Evolutionary conservation across 805 yeast species (phyloP), one percentile per base, ranked within the genome.

Genomic region (Ogataea polymorpha): DNA sequence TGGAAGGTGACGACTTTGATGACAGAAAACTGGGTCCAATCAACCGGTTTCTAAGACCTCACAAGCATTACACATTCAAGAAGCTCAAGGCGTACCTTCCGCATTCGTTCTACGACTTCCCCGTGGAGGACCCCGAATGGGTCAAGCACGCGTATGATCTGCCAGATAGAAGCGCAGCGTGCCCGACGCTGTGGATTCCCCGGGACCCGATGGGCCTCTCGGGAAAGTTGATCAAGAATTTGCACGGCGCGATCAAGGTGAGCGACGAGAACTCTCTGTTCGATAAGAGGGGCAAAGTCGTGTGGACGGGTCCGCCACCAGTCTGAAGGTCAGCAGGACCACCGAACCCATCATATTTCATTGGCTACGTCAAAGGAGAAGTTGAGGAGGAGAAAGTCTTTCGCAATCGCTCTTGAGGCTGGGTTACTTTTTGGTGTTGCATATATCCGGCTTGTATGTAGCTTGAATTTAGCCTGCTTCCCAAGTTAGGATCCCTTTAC

Each of bases 121-220:
- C 75, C 15, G 68, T 72, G 18, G 50, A 52, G 20, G 62, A 67
- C 2, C 69, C 63, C 4, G 71, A 62, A 12, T 67, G 58, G 15
- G 80, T 77, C 43, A 70, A 74, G 36, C 79, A 75, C 47, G 93
- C 96, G 0, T 91, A 82, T 63, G 78, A 79, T 55, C 75, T 74
- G 56, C 97, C 97, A 2, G 86, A 82, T 6, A 80, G 82, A 13
- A 67, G 77, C 20, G 82, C 82, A 0, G 61, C 70, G 32, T 75
- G 86, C 51, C 95, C 96, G 2, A 69, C 71, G n/a, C 66, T 91
- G 15, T 91, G 99, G 99, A 78, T 91, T 55, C 95, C 97, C n/a
- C 68, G 70, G 43, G 99, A 91, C 61, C 82, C 86, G 8, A 77
- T 79, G 75, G 98, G 98, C 1, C 74, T 87, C 52, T 84, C 96